phyloP scores from a whole-genome alignment of 495 filamentous ascomycete genomes.

The Aspergillus ostianus region DNA sequence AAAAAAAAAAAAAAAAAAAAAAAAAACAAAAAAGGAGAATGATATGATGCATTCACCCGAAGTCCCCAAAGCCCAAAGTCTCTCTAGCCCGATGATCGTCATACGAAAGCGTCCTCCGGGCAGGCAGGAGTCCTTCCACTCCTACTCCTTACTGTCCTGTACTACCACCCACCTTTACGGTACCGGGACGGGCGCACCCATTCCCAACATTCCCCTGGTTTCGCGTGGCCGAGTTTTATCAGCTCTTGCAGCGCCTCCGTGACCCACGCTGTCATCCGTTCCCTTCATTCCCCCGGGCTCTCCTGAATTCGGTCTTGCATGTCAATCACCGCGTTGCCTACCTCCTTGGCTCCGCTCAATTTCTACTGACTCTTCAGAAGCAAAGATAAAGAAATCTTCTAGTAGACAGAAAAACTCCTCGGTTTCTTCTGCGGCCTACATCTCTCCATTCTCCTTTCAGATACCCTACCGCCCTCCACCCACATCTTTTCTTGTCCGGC shows the following conservation, averaged over 20 bases:
- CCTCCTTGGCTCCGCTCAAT: constrained; percentile 1
- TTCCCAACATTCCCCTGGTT: background rate
- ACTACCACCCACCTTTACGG: too few relatives aligned
- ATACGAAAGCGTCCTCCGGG: too few relatives aligned
- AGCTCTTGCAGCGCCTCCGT: background rate
- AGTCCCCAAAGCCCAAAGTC: too few relatives aligned
- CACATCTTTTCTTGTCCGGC: too few relatives aligned
- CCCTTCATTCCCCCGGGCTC: background rate
- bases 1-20: background rate
- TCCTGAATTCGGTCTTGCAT: constrained; percentile 12
- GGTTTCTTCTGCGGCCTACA: background rate
- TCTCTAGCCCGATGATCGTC: too few relatives aligned
- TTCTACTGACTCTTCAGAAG: background rate
- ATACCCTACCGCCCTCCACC: background rate
- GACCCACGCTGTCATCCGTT: constrained; percentile 9
- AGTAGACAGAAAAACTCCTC: background rate
- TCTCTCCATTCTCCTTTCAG: constrained; percentile 1
- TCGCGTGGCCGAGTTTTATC: constrained; percentile 8
- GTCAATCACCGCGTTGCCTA: constrained; percentile 1
- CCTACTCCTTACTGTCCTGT: too few relatives aligned
- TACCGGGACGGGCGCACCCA: too few relatives aligned
- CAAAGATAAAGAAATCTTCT: background rate
- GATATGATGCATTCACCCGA: too few relatives aligned
- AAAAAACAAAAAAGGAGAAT: too few relatives aligned
- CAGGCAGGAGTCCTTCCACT: too few relatives aligned